phyloP scores from a whole-genome alignment of 78 protist species.

The Planoprotostelium fungivorum region DNA sequence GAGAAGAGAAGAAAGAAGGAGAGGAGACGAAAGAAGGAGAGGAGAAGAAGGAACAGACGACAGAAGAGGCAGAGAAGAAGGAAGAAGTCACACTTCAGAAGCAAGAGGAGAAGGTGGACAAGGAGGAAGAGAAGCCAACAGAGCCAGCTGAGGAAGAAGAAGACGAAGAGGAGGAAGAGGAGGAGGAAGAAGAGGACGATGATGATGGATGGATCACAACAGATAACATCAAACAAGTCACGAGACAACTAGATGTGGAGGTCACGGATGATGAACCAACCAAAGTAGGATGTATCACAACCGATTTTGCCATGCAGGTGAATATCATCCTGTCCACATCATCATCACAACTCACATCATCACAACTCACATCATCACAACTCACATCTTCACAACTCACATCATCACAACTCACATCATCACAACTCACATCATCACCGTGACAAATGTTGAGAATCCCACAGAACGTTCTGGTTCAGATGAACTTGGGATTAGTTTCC shows the following conservation, averaged over 20 bases:
- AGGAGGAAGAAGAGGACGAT: slow-evolving; percentile 41
- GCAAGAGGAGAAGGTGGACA: too few relatives aligned
- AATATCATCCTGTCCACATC: slow-evolving; percentile 2
- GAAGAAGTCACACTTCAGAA: too few relatives aligned
- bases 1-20: slow-evolving; percentile 21
- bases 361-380: too few relatives aligned
- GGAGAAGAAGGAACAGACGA: slow-evolving; percentile 17
- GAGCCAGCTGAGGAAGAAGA: not conserved
- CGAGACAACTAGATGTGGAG: not conserved
- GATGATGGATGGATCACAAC: slow-evolving; percentile 85
- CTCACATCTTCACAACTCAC: too few relatives aligned
- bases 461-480: slow-evolving; percentile 79
- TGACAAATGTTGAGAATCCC: not conserved
- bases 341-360: not conserved
- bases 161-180: slow-evolving; percentile 38
- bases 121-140: too few relatives aligned
- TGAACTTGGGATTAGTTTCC: slow-evolving; percentile 61
- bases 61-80: slow-evolving; percentile 3
- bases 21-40: not conserved
- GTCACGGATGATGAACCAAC: slow-evolving; percentile 11
- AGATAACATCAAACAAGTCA: slow-evolving; percentile 35
- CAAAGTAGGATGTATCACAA: slow-evolving; percentile 66
- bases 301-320: slow-evolving; percentile 81
- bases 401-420: too few relatives aligned
- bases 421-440: not conserved